These are phyloP conservation scores for Calvatia gigantea DNA, from an alignment of 768 basidiomycete species.

Conservation along the genomic window DNA sequence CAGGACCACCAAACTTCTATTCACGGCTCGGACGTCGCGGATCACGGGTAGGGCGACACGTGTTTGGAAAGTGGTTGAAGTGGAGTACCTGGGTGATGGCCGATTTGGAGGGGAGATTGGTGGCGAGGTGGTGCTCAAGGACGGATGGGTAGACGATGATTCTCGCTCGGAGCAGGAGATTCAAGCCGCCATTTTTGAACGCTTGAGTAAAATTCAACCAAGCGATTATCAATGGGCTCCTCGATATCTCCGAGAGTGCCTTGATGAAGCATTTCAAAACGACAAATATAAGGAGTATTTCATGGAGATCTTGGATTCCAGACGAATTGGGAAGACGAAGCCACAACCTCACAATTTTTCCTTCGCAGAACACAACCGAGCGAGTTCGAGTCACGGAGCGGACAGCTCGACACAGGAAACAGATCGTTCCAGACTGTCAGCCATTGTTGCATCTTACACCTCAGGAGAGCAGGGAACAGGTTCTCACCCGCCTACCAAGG, in stretches of 20 bases:
- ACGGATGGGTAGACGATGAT: constrained; percentile 16
- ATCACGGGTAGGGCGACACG: constrained; percentile 14
- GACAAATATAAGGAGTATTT: background rate
- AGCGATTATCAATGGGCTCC: background rate
- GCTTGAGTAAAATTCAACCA: background rate
- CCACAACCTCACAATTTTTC: background rate
- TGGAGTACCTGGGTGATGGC: background rate
- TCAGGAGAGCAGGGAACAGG: background rate
- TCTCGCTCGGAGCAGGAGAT: constrained; percentile 14
- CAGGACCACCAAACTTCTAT: background rate
- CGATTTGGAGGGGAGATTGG: background rate
- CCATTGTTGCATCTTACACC: background rate
- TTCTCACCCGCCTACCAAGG: background rate
- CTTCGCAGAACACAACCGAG: background rate
- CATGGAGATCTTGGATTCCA: background rate
- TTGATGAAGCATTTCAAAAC: background rate
- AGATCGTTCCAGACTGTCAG: background rate
- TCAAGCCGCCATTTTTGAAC: constrained; percentile 12
- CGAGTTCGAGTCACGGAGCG: background rate
- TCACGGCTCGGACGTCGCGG: background rate
- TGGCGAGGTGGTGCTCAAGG: constrained; percentile 14
- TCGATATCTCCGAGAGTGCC: background rate
- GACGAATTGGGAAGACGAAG: background rate
- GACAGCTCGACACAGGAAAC: background rate
- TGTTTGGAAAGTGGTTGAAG: constrained; percentile 13